Conservation (phyloP, 177 flowering plant species). For the Vitis hybrid region DNA sequence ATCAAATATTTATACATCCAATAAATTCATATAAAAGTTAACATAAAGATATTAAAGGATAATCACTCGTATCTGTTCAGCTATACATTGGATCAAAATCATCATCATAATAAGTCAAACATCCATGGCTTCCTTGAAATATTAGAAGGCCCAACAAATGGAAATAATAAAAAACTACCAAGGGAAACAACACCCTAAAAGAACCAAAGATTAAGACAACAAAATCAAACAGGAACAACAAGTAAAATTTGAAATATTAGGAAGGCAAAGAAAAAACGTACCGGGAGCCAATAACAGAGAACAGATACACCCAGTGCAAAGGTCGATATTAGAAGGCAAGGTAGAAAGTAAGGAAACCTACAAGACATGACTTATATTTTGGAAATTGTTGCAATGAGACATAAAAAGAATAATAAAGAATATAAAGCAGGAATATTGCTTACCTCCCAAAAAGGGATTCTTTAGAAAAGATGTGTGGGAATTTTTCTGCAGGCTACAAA, state of each 20-base stretch:
- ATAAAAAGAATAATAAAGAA: background rate
- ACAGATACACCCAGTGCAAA: conserved; percentile 16
- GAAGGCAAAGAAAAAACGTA: conserved; percentile 4
- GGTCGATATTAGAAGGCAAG: conserved; percentile 20
- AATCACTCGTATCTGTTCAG: too few species aligned
- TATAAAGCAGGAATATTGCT: background rate
- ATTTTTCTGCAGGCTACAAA: conserved; percentile 36
- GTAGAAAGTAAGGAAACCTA: conserved; percentile 53
- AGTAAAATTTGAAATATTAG: background rate
- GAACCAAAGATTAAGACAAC: too few species aligned
- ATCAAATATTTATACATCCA: too few species aligned
- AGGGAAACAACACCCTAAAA: too few species aligned
- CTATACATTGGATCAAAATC: too few species aligned
- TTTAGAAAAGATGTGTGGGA: conserved; percentile 26
- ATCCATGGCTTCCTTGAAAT: too few species aligned
- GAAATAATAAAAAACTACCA: too few species aligned
- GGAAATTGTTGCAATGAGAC: background rate
- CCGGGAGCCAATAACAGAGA: conserved; percentile 24
- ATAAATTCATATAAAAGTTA: too few species aligned
- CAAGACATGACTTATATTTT: conserved; percentile 4
- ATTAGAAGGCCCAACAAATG: too few species aligned
- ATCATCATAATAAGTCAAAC: too few species aligned
- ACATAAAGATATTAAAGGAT: too few species aligned
- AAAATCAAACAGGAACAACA: background rate
- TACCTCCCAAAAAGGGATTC: conserved; percentile 44